These are phyloP conservation scores for Halophytophthora batemanensis DNA, from an alignment of 352 stramenopile genomes.

Conservation along the genomic window DNA sequence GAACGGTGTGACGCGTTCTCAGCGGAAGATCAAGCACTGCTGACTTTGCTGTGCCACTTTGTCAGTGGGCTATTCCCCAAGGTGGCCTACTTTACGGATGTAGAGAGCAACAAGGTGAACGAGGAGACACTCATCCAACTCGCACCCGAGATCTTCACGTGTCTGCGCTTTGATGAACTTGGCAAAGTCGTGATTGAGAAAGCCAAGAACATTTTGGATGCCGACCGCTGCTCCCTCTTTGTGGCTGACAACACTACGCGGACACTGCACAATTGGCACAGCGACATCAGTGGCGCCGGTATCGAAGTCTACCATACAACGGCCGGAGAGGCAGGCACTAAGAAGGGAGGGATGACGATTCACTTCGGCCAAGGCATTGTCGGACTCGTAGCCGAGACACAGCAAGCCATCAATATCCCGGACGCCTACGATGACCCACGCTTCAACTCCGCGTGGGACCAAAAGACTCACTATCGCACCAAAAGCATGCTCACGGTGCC, in stretches of 20 bases:
- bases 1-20: constrained; percentile 64
- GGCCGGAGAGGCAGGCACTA: constrained; percentile 19
- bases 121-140: constrained; percentile 75
- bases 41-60: constrained; percentile 57
- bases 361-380: constrained; percentile 77
- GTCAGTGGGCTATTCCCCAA: constrained; percentile 63
- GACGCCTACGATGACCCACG: constrained; percentile 74
- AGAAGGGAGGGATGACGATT: constrained; percentile 50
- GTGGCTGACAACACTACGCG: constrained; percentile 50
- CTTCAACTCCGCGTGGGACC: constrained; percentile 77
- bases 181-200: constrained; percentile 78
- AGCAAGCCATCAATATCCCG: constrained; percentile 59
- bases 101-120: constrained; percentile 81
- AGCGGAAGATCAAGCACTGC: constrained; percentile 47
- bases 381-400: constrained; percentile 63
- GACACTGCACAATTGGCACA: constrained; percentile 72
- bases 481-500: constrained; percentile 79
- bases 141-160: constrained; percentile 76
- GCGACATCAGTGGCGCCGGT: constrained; percentile 58
- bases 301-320: constrained; percentile 45
- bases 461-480: constrained; percentile 79
- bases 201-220: constrained; percentile 69
- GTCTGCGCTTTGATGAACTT: constrained; percentile 73
- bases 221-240: constrained; percentile 73
- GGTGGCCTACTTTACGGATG: constrained; percentile 72